Conservation (phyloP, 2,329 filamentous ascomycete species). For the Fusarium bactridioides region DNA sequence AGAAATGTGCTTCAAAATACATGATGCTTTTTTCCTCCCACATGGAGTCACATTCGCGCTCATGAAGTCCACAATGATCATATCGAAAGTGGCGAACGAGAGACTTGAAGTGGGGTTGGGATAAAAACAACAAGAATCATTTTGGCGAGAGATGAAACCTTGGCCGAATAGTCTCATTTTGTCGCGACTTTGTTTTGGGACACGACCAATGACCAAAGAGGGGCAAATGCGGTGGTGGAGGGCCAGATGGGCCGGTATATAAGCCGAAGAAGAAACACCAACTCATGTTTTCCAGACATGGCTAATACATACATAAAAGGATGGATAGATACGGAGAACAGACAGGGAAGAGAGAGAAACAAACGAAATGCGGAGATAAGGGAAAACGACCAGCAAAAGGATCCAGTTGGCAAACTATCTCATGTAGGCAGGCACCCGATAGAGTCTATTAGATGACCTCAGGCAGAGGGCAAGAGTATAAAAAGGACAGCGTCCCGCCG, state of each 20-base stretch:
- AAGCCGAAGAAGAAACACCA: slow-evolving; percentile 23
- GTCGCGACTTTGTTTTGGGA: background rate
- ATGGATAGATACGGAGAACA: background rate
- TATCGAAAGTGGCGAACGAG: slow-evolving; percentile 28
- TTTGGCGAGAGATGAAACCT: slow-evolving; percentile 17
- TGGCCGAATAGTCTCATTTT: slow-evolving; percentile 33
- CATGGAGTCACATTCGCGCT: slow-evolving; percentile 6
- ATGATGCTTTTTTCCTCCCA: slow-evolving; percentile 14
- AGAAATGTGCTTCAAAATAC: slow-evolving; percentile 8
- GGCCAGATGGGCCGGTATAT: slow-evolving; percentile 9
- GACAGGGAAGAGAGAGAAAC: background rate
- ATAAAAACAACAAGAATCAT: slow-evolving; percentile 36
- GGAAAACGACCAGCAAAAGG: background rate
- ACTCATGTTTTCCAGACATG: background rate
- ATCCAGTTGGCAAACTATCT: background rate
- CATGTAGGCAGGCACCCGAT: background rate
- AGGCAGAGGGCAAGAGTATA: slow-evolving; percentile 36
- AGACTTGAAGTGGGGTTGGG: slow-evolving; percentile 23
- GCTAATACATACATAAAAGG: slow-evolving; percentile 4
- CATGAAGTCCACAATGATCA: slow-evolving; percentile 1
- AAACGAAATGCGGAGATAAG: slow-evolving; percentile 1
- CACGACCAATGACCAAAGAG: slow-evolving; percentile 1
- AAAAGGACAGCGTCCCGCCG: slow-evolving; percentile 37
- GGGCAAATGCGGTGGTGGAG: slow-evolving; percentile 25
- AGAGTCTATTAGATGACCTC: slow-evolving; percentile 29